Conservation (phyloP, 441 rosid genomes). For the Adansonia rubrostipa region DNA sequence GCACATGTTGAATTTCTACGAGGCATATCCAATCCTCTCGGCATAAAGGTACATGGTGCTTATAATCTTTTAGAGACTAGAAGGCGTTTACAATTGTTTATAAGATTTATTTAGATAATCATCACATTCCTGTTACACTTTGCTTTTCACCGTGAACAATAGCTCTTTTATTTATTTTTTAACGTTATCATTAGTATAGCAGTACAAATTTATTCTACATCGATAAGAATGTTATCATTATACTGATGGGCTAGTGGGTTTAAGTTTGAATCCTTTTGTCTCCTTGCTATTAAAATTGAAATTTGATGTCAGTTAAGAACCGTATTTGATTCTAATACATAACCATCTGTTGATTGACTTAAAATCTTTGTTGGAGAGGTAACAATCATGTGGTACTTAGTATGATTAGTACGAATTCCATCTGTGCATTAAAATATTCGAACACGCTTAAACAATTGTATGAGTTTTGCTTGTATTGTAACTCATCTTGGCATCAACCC, state of each 20-base stretch:
- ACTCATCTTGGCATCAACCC: background rate
- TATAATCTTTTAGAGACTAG: background rate
- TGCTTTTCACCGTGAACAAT: background rate
- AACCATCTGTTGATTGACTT: background rate
- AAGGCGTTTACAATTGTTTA: background rate
- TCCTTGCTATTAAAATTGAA: background rate
- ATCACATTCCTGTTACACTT: background rate
- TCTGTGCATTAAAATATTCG: background rate
- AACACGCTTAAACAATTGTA: background rate
- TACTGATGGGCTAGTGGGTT: background rate
- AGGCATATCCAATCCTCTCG: conserved; percentile 58
- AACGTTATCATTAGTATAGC: background rate
- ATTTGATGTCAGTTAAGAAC: background rate
- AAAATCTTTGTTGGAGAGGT: conserved; percentile 8
- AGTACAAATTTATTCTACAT: background rate
- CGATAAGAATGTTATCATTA: background rate
- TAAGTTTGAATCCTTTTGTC: background rate
- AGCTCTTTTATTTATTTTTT: background rate
- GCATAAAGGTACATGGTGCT: conserved; percentile 45
- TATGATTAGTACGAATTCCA: background rate
- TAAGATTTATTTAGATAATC: background rate
- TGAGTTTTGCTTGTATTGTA: background rate
- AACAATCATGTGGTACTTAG: background rate
- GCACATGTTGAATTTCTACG: conserved; percentile 63
- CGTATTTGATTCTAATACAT: background rate